Conservation (phyloP, 108 stramenopile genomes). For the Cyclotella atomus region DNA sequence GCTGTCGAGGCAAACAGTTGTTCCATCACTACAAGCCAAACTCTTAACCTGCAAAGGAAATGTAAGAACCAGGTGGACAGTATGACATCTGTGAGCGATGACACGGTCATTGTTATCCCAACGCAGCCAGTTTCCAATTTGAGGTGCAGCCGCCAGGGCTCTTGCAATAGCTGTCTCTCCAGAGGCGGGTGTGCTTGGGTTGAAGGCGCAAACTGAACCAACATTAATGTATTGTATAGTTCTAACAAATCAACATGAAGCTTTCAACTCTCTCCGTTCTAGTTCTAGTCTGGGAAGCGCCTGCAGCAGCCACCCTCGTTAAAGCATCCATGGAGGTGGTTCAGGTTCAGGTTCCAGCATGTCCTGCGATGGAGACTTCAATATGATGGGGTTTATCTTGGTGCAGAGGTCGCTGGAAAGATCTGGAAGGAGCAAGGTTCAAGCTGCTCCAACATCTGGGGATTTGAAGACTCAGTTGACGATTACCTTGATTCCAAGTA, state of each 20-base stretch:
- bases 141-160: neutral
- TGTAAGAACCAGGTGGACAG: conserved; percentile 2
- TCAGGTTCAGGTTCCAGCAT: too few species aligned
- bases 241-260: too few species aligned
- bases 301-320: too few species aligned
- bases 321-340: too few species aligned
- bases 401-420: neutral
- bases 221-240: too few species aligned
- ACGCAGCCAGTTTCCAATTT: neutral
- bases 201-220: too few species aligned
- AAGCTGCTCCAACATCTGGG: conserved; percentile 8
- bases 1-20: neutral
- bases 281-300: too few species aligned
- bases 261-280: too few species aligned
- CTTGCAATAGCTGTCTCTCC: neutral
- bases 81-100: neutral
- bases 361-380: neutral
- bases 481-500: neutral
- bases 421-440: neutral
- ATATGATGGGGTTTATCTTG: neutral
- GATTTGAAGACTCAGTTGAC: conserved; percentile 1
- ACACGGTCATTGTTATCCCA: conserved; percentile 1
- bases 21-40: neutral
- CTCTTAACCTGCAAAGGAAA: neutral
- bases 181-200: neutral